Evolutionary conservation across 139 green algal genomes (phyloP).

Genomic region (Volvox reticuliferus): DNA sequence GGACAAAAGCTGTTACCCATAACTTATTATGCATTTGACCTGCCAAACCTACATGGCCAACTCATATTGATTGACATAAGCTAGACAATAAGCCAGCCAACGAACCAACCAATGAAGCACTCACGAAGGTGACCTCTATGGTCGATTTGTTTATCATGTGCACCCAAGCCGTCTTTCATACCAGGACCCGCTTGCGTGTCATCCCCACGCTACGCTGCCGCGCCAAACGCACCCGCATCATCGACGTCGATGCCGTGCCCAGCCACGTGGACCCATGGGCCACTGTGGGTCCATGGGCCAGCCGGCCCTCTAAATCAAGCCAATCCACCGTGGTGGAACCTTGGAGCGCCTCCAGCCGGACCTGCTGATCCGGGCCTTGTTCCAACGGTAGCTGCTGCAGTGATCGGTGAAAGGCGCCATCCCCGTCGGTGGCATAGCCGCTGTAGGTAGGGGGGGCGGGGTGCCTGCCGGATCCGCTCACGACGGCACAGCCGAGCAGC

Average conservation of each 20-base stretch:
- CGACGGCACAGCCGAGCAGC: background rate
- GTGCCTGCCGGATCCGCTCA: background rate
- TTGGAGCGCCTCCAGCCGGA: background rate
- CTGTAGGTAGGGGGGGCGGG: too few species aligned
- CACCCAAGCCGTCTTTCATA: background rate
- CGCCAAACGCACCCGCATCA: background rate
- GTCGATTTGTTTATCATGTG: background rate
- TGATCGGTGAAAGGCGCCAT: too few species aligned
- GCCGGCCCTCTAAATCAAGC: background rate
- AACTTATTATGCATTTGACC: too few species aligned
- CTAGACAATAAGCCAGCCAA: too few species aligned
- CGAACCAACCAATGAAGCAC: too few species aligned
- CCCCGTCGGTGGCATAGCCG: too few species aligned
- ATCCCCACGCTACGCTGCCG: slow-evolving; percentile 22
- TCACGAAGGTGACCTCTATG: too few species aligned
- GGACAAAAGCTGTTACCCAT: too few species aligned
- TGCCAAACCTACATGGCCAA: too few species aligned
- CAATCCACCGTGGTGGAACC: too few species aligned
- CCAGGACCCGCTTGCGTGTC: slow-evolving; percentile 17
- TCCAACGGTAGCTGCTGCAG: too few species aligned
- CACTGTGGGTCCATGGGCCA: background rate
- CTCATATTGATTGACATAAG: too few species aligned
- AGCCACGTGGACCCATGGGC: background rate
- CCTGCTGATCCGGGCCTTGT: background rate
- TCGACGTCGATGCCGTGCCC: background rate